Evolutionary conservation across 495 filamentous ascomycete species (phyloP).

Genomic region (Penicillium odoratum): DNA sequence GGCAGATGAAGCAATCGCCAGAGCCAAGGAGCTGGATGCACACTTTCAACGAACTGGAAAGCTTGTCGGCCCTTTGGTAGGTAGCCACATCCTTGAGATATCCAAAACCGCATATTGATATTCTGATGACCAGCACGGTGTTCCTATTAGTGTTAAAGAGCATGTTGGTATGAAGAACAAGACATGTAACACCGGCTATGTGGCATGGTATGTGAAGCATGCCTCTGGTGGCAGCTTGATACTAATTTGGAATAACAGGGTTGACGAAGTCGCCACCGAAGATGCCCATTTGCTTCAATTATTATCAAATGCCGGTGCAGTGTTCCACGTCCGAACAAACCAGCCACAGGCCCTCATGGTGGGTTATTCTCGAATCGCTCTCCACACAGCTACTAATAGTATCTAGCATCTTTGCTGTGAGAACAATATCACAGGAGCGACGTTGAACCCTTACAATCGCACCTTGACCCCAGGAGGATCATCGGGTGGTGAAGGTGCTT

Average conservation of each 20-base stretch:
- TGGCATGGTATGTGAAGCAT: conserved; percentile 32
- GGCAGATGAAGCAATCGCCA: conserved; percentile 59
- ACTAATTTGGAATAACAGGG: conserved; percentile 21
- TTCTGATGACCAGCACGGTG: conserved; percentile 57
- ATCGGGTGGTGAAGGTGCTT: conserved; percentile 68
- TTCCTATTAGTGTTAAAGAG: conserved; percentile 68
- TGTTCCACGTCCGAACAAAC: conserved; percentile 67
- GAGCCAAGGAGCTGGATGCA: conserved; percentile 59
- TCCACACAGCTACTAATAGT: conserved; percentile 5
- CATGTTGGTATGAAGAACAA: conserved; percentile 57
- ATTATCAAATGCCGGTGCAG: conserved; percentile 46
- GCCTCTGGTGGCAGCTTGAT: not conserved
- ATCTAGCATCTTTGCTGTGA: conserved; percentile 42
- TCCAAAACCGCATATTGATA: not conserved
- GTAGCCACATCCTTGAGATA: not conserved
- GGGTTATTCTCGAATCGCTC: not conserved
- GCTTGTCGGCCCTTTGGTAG: conserved; percentile 41
- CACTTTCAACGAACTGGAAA: conserved; percentile 40
- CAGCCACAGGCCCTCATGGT: conserved; percentile 54
- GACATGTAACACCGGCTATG: conserved; percentile 44
- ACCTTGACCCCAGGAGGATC: conserved; percentile 59
- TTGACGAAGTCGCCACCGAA: conserved; percentile 34
- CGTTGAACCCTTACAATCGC: conserved; percentile 62
- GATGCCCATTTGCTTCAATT: conserved; percentile 37
- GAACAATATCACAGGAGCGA: conserved; percentile 67